Evolutionary conservation across 73 alveolate genomes (phyloP).

Genomic region (Blepharisma stoltei): DNA sequence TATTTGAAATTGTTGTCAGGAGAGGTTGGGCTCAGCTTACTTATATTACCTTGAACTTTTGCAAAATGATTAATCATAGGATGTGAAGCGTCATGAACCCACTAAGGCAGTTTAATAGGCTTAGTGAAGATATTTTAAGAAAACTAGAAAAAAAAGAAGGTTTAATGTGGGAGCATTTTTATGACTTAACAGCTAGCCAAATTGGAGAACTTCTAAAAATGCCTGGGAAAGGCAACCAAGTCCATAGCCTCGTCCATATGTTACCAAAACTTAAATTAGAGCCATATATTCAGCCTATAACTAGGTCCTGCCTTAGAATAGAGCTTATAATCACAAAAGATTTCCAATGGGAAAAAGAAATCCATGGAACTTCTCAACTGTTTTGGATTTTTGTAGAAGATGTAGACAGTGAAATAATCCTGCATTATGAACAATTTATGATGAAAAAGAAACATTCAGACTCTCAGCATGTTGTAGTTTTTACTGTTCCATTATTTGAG

Average conservation of each 20-base stretch:
- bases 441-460: slow-evolving; percentile 74
- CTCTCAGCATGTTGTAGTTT: slow-evolving; percentile 77
- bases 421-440: slow-evolving; percentile 92
- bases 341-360: slow-evolving; percentile 95
- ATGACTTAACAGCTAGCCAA: slow-evolving; percentile 49
- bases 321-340: slow-evolving; percentile 91
- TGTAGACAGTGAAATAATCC: slow-evolving; percentile 94
- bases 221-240: slow-evolving; percentile 70
- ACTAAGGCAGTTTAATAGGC: slow-evolving; percentile 91
- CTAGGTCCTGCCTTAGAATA: slow-evolving; percentile 91
- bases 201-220: slow-evolving; percentile 57
- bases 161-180: slow-evolving; percentile 42
- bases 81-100: slow-evolving; percentile 99
- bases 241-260: slow-evolving; percentile 91
- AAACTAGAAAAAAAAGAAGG: slow-evolving; percentile 48
- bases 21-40: slow-evolving; percentile 95
- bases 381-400: slow-evolving; percentile 98
- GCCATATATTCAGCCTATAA: slow-evolving; percentile 97
- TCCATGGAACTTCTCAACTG: slow-evolving; percentile 95
- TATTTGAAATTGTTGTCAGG: slow-evolving; percentile 93
- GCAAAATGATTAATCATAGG: slow-evolving; percentile 97
- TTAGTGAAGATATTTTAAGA: neutral
- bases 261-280: slow-evolving; percentile 96
- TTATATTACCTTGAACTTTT: slow-evolving; percentile 54
- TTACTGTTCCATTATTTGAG: slow-evolving; percentile 96